phyloP scores from a whole-genome alignment of 352 stramenopile species.

The Globisporangium takayamanum region DNA sequence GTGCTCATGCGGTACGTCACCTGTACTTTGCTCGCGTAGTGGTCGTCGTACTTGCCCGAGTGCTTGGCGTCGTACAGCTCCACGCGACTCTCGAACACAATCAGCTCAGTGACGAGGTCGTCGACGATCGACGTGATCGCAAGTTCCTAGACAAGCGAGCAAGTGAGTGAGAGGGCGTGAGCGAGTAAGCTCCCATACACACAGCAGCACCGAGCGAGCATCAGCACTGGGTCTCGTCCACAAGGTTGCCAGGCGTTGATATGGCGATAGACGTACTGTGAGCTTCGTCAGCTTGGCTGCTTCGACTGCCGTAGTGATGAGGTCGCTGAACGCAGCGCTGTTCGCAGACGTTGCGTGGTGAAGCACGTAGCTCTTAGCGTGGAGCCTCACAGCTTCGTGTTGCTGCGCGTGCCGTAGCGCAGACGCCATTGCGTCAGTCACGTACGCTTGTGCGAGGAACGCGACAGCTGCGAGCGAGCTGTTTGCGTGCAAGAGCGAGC shows the following conservation, averaged over 20 bases:
- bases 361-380: constrained; percentile 30
- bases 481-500: constrained; percentile 19
- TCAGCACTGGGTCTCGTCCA: too few relatives aligned
- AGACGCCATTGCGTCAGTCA: constrained; percentile 28
- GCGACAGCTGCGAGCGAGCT: constrained; percentile 26
- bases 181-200: neutral
- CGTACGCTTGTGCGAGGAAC: constrained; percentile 41
- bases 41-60: constrained; percentile 52
- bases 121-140: constrained; percentile 45
- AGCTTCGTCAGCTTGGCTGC: constrained; percentile 32
- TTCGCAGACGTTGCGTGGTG: constrained; percentile 11
- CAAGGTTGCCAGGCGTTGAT: too few relatives aligned
- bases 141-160: constrained; percentile 27
- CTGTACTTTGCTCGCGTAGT: constrained; percentile 69
- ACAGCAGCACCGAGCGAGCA: neutral
- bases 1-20: constrained; percentile 63
- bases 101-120: constrained; percentile 50
- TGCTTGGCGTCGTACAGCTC: constrained; percentile 48
- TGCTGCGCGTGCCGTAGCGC: constrained; percentile 39
- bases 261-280: constrained; percentile 12
- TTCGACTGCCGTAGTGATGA: constrained; percentile 22
- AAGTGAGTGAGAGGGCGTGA: neutral
- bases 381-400: constrained; percentile 33
- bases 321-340: constrained; percentile 17
- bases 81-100: constrained; percentile 47